Conservation (phyloP, 352 stramenopile species). For the Phytopythium kandeliae region DNA sequence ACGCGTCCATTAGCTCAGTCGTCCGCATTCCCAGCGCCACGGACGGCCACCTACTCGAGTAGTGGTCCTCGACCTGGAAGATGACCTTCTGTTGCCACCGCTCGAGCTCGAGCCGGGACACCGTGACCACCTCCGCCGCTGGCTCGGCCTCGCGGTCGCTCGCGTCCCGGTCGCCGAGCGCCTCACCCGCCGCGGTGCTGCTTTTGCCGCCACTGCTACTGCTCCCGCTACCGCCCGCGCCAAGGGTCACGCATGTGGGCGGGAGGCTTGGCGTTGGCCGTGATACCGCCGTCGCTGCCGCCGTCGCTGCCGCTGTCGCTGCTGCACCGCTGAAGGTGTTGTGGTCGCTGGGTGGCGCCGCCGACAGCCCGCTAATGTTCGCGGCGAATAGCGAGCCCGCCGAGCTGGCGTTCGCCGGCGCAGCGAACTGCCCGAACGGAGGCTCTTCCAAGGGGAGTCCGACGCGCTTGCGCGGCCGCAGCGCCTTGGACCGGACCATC, state of each 20-base stretch:
- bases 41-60: constrained; percentile 35
- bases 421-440: neutral
- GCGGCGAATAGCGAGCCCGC: constrained; percentile 2
- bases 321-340: constrained; percentile 5
- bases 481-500: constrained; percentile 34
- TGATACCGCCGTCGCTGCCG: neutral
- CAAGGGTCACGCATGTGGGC: constrained; percentile 2
- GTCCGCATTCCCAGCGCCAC: neutral
- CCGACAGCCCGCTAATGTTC: neutral
- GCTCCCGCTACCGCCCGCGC: neutral
- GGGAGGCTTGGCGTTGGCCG: constrained; percentile 2
- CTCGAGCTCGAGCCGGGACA: constrained; percentile 54
- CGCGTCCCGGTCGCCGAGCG: neutral
- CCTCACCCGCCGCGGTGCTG: neutral
- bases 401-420: neutral
- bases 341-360: neutral
- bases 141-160: constrained; percentile 3
- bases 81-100: constrained; percentile 54
- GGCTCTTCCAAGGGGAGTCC: constrained; percentile 11
- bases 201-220: neutral
- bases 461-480: constrained; percentile 23
- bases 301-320: no score
- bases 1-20: neutral
- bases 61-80: constrained; percentile 61
- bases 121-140: constrained; percentile 25